Evolutionary conservation across 352 stramenopile genomes (phyloP), one percentile per base, ranked within the genome.

Genomic region (Hyphochytrium catenoides): DNA sequence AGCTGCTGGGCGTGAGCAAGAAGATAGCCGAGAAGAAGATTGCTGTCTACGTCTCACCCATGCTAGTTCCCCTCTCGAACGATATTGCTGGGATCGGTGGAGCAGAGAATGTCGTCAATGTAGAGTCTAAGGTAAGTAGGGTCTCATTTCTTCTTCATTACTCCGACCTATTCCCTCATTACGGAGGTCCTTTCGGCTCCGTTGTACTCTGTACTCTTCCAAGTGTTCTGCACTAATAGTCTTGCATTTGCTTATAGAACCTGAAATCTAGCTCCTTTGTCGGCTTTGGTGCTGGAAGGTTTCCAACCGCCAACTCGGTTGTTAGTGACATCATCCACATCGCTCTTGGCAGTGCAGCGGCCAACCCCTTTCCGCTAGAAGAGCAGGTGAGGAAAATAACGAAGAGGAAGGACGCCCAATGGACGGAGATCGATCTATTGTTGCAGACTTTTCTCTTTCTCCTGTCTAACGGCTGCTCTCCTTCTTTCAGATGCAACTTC

Each of bases 301-400:
- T 89, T 57, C 77, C 87, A 16, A 95, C 85, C 1, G 87, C 87
- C 24, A 95, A 95, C 54, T 91, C 74, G 33, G 69, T 95, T 35
- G 74, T 95, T 33, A 90, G 87, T 47, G 87, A 96, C 62, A 65
- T 95, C 34, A 62, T 90, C 37, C 74, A 90, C 50, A 51, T 94
- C 31, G 76, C 74, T 9, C 66, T 64, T n/a, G 69, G 65, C 11
- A 70, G 91, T 39, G 57, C 63, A 11, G 52, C 79, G 31, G 65
- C 74, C 11, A 87, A 94, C 51, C 62, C 79, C 50, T 62, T 73
- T 50, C 78, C 82, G 49, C 49, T 41, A 16, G 57, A 57, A 26
- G 19, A 42, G 23, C 46, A 47, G 5, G 55, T 72, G 31, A 59
- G 48, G 44, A 53, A 12, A 18, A 17, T 28, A n/a, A n/a, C n/a